Evolutionary conservation across 1,284 basidiomycete genomes (phyloP).

Genomic region (Apiotrichum mycotoxinovorans): DNA sequence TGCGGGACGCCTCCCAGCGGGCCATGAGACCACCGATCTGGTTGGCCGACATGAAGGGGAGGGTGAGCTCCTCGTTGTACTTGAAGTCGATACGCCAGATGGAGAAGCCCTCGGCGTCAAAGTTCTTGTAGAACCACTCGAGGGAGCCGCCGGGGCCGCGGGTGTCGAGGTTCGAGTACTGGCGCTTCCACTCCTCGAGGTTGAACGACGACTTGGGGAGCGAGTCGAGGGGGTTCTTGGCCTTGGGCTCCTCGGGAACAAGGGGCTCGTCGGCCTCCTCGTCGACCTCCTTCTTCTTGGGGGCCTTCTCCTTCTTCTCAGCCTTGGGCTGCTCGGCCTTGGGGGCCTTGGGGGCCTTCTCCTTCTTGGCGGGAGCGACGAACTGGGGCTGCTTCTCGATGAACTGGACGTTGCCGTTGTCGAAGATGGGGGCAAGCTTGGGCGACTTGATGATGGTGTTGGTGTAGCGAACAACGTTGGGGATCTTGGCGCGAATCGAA

Average conservation of each 20-base stretch:
- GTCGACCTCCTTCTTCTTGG: slow-evolving; percentile 55
- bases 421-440: slow-evolving; percentile 63
- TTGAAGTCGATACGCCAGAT: slow-evolving; percentile 82
- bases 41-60: slow-evolving; percentile 83
- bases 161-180: slow-evolving; percentile 96
- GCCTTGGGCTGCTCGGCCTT: slow-evolving; percentile 57
- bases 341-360: slow-evolving; percentile 49
- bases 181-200: slow-evolving; percentile 96
- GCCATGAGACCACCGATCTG: slow-evolving; percentile 87
- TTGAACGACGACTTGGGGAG: slow-evolving; percentile 89
- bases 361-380: slow-evolving; percentile 68
- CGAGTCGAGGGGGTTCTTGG: slow-evolving; percentile 89
- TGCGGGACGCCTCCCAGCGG: slow-evolving; percentile 89
- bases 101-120: slow-evolving; percentile 86
- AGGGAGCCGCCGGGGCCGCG: slow-evolving; percentile 69
- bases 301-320: slow-evolving; percentile 52
- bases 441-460: slow-evolving; percentile 77
- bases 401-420: slow-evolving; percentile 57
- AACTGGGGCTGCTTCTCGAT: slow-evolving; percentile 69
- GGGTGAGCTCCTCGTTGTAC: slow-evolving; percentile 92
- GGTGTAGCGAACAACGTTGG: slow-evolving; percentile 76
- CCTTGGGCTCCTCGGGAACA: slow-evolving; percentile 65
- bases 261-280: slow-evolving; percentile 67
- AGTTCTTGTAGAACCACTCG: slow-evolving; percentile 86
- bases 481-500: slow-evolving; percentile 61